These are phyloP conservation scores for Penicillium canescens DNA, from an alignment of 495 filamentous ascomycete genomes.

Conservation along the genomic window DNA sequence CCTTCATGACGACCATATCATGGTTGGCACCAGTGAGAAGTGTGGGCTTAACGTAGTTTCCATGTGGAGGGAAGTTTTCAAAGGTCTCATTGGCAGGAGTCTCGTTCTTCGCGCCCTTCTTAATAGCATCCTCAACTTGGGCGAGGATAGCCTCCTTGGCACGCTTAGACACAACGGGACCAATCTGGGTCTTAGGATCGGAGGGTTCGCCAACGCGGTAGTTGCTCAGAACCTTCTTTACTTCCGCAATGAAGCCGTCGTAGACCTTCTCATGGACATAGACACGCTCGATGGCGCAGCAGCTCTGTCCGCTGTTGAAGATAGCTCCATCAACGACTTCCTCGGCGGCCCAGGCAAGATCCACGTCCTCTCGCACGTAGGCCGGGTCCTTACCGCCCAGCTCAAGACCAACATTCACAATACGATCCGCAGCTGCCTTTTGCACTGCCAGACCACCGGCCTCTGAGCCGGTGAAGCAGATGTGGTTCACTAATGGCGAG, in stretches of 20 bases:
- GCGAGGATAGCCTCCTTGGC: conserved; percentile 69
- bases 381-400: conserved; percentile 93
- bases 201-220: conserved; percentile 86
- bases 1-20: conserved; percentile 81
- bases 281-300: conserved; percentile 84
- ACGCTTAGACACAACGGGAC: conserved; percentile 79
- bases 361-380: conserved; percentile 82
- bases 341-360: conserved; percentile 84
- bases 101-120: conserved; percentile 76
- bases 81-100: conserved; percentile 81
- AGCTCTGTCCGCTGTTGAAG: conserved; percentile 93
- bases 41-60: conserved; percentile 84
- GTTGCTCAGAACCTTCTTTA: conserved; percentile 77
- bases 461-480: conserved; percentile 95
- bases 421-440: conserved; percentile 72
- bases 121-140: conserved; percentile 78
- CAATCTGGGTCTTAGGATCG: conserved; percentile 73
- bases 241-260: conserved; percentile 73
- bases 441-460: conserved; percentile 84
- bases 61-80: conserved; percentile 60
- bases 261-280: conserved; percentile 83
- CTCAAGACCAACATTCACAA: conserved; percentile 83
- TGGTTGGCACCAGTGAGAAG: conserved; percentile 77
- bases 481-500: conserved; percentile 69
- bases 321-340: conserved; percentile 91